phyloP scores from a whole-genome alignment of 179 eudicot genomes.

The Patellifolia procumbens region DNA sequence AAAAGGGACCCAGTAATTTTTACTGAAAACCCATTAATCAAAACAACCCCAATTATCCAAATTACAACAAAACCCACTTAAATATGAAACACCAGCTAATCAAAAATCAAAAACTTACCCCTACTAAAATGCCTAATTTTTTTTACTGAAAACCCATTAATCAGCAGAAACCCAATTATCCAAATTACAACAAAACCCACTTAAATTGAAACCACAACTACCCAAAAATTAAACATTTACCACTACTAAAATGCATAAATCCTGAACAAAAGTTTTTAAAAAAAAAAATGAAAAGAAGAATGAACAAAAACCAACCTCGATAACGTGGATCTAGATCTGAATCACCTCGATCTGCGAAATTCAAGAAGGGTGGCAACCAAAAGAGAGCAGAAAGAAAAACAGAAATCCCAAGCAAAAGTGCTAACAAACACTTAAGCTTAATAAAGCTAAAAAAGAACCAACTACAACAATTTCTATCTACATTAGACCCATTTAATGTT shows the following conservation, averaged over 20 bases:
- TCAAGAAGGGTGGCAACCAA: constrained; percentile 75
- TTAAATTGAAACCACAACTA: constrained; percentile 2
- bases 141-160: too few species aligned
- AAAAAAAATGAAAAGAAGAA: background rate
- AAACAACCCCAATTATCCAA: background rate
- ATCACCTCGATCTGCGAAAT: constrained; percentile 56
- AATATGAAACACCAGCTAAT: background rate
- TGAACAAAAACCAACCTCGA: constrained; percentile 40
- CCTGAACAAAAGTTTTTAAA: background rate
- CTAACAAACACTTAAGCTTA: constrained; percentile 58
- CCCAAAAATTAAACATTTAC: background rate
- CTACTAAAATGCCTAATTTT: background rate
- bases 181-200: background rate
- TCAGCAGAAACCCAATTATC: too few species aligned
- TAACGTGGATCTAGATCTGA: constrained; percentile 70
- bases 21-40: constrained; percentile 12
- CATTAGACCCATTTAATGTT: constrained; percentile 25
- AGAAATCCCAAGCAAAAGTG: constrained; percentile 60
- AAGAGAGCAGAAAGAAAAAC: constrained; percentile 74
- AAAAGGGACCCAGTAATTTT: constrained; percentile 14
- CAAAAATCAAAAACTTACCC: background rate
- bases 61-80: constrained; percentile 9
- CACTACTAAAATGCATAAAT: background rate
- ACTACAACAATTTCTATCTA: constrained; percentile 29
- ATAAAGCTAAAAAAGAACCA: constrained; percentile 35